These are phyloP conservation scores for Acanthamoeba lugdunensis DNA, from an alignment of 208 protist species.

Conservation along the genomic window DNA sequence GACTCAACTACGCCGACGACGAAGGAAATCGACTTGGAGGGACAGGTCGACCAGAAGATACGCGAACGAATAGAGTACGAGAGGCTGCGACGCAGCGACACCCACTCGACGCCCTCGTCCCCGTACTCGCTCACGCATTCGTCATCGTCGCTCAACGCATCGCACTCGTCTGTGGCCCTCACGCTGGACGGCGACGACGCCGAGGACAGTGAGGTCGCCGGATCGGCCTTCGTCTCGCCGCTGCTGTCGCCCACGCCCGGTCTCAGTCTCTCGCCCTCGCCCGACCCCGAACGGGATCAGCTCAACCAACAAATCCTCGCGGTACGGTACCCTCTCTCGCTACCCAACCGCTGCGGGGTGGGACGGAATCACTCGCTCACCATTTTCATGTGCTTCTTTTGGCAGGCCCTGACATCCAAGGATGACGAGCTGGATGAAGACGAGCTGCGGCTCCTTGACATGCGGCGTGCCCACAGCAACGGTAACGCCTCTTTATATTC, in stretches of 20 bases:
- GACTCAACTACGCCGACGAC: background rate
- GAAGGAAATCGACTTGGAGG: background rate
- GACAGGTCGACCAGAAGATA: conserved; percentile 1
- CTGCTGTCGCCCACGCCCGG: background rate
- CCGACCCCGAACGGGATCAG: conserved; percentile 17
- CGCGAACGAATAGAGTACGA: conserved; percentile 13
- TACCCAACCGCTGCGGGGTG: background rate
- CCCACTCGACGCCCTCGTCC: background rate
- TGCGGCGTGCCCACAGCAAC: background rate
- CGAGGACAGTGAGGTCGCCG: background rate
- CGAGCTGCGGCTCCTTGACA: background rate
- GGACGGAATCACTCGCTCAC: too few species aligned
- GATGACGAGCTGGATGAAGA: conserved; percentile 28
- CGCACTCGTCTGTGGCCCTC: background rate
- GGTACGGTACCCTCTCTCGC: background rate
- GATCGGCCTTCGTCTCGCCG: background rate
- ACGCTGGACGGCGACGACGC: background rate
- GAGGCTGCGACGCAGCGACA: background rate
- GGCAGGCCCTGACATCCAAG: background rate
- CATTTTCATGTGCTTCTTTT: background rate
- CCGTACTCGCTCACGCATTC: background rate
- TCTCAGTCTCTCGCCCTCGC: conserved; percentile 14
- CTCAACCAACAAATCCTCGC: background rate
- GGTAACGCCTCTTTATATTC: background rate
- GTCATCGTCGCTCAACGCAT: background rate